phyloP scores from a whole-genome alignment of 345 rosid genomes.

The Gossypium anomalum region DNA sequence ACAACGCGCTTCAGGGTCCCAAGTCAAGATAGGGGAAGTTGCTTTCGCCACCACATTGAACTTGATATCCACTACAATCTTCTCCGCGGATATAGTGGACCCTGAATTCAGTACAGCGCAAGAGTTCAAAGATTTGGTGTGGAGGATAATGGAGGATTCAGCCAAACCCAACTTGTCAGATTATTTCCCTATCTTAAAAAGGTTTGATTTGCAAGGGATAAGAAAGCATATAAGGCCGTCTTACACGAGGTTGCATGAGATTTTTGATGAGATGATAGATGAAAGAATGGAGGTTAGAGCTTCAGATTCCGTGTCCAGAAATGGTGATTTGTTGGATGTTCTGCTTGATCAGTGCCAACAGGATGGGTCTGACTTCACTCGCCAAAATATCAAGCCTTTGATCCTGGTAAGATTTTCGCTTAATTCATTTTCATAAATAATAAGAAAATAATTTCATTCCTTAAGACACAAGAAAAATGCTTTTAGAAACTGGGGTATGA shows the following conservation, averaged over 20 bases:
- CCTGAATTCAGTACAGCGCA: conserved; percentile 23
- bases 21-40: conserved; percentile 23
- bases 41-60: conserved; percentile 32
- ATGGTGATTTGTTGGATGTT: conserved; percentile 34
- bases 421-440: background rate
- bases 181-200: conserved; percentile 33
- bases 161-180: conserved; percentile 35
- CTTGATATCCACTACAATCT: conserved; percentile 32
- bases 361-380: conserved; percentile 18
- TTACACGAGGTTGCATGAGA: conserved; percentile 22
- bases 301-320: background rate
- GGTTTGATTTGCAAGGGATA: conserved; percentile 34
- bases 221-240: conserved; percentile 23
- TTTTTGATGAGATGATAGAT: conserved; percentile 33
- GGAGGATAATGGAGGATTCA: conserved; percentile 35
- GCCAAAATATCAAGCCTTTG: conserved; percentile 30
- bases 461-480: too few relatives aligned
- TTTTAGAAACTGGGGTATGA: too few relatives aligned
- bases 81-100: conserved; percentile 31
- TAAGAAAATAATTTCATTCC: too few relatives aligned
- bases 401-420: conserved; percentile 25
- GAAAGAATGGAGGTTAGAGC: conserved; percentile 24
- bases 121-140: conserved; percentile 35
- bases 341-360: conserved; percentile 32
- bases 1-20: conserved; percentile 7